Base-by-base conservation (phyloP, 2,329 filamentous ascomycete genomes). In the Colletotrichum eremochloae region DNA sequence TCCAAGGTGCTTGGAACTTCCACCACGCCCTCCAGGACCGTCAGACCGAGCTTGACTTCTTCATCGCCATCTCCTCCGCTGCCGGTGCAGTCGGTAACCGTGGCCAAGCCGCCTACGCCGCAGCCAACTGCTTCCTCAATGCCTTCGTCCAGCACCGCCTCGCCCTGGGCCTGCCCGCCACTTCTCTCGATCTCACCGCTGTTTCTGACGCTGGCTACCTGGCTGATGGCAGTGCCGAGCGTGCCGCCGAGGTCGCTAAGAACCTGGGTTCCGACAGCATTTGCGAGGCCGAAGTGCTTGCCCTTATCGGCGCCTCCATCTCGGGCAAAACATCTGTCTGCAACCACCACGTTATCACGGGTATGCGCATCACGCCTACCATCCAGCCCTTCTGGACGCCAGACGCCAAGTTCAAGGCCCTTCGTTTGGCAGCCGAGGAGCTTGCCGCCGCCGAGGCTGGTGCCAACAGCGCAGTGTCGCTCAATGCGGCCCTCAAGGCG, bases 361-460 rank as follows among this genome's bases (percentile, higher is more conserved):
- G 88, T 2, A 84, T 90, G 77, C 82, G 84, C 66, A 84, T 89
- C 72, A 85, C 82, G 31, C 81, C 82, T 7, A 79, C 79, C 3
- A 79, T 82, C 75, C 79, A 84, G 62, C 87, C 86, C 0, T 90
- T 88, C 80, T 90, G 87, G 84, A 84, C 84, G 4, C 77, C 82
- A 2, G 88, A 90, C 61, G 86, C 84, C 65, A 89, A 88, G 76
- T 89, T 89, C 79, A 84, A 84, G 67, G 81, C 84, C 42, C 81
- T 90, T 36, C 83, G 84, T 15, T 78, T 84, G 71, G 79, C 81
- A 0, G 80, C 83, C 3, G 81, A 84, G 56, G 79, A 78, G 9
- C 82, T 81, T 0, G 80, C 82, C 11, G 82, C 80, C 0, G 80
- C 80, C 12, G 79, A 80, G 46, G 78, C 81, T 18, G 76, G 79